These are phyloP conservation scores for Calamus simplicifolius DNA, from an alignment of 176 grass and related monocot species.

Conservation along the genomic window DNA sequence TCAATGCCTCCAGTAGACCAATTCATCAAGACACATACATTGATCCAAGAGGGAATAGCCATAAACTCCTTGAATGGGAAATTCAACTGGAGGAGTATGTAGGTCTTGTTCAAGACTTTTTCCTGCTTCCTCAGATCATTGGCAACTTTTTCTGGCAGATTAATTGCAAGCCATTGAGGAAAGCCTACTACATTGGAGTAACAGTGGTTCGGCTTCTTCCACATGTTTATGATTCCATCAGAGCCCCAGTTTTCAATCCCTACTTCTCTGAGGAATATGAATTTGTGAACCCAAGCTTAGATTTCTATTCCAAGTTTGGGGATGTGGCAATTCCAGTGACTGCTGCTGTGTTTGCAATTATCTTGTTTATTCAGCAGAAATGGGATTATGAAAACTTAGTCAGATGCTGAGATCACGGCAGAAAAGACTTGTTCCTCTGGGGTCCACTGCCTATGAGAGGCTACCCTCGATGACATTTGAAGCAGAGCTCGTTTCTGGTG, in stretches of 20 bases:
- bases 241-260: constrained; percentile 71
- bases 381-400: constrained; percentile 88
- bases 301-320: constrained; percentile 80
- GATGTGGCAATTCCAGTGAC: constrained; percentile 72
- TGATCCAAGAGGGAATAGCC: constrained; percentile 50
- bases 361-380: constrained; percentile 66
- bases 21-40: constrained; percentile 36
- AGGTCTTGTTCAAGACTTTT: constrained; percentile 70
- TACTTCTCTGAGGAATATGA: constrained; percentile 85
- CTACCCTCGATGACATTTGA: constrained; percentile 84
- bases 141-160: constrained; percentile 78
- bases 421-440: constrained; percentile 78
- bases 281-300: constrained; percentile 81
- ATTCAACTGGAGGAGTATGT: constrained; percentile 77
- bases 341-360: constrained; percentile 38
- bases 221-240: constrained; percentile 76
- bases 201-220: constrained; percentile 72
- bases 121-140: constrained; percentile 72
- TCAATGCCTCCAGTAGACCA: constrained; percentile 41
- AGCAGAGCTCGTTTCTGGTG: constrained; percentile 61
- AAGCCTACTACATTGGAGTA: constrained; percentile 62
- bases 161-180: constrained; percentile 67
- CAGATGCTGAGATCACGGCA: constrained; percentile 59
- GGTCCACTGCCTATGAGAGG: constrained; percentile 77
- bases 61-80: constrained; percentile 72